Conservation (phyloP, 2,329 filamentous ascomycete genomes). For the Paraphoma chrysanthemicola region DNA sequence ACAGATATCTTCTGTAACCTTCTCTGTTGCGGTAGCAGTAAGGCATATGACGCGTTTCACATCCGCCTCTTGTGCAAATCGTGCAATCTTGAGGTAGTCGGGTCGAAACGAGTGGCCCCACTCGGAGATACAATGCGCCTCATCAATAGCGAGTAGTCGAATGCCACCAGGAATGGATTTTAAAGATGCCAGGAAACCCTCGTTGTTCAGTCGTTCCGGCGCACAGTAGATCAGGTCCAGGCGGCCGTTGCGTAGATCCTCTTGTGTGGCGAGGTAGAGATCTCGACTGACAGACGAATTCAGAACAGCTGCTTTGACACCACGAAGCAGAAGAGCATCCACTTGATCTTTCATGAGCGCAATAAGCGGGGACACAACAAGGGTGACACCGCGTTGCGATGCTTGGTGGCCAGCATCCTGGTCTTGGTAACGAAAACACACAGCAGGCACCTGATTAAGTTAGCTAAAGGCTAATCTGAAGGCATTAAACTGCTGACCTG, state of each 20-base stretch:
- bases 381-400: constrained; percentile 78
- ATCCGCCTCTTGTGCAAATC: constrained; percentile 79
- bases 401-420: constrained; percentile 21
- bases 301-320: constrained; percentile 81
- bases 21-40: constrained; percentile 88
- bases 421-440: constrained; percentile 53
- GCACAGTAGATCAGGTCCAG: constrained; percentile 91
- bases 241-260: constrained; percentile 68
- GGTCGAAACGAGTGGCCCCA: constrained; percentile 98
- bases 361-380: constrained; percentile 89
- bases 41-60: constrained; percentile 78
- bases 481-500: constrained; percentile 64
- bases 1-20: constrained; percentile 75
- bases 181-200: constrained; percentile 69
- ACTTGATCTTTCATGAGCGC: constrained; percentile 98
- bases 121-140: constrained; percentile 95
- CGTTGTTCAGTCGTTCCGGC: constrained; percentile 90
- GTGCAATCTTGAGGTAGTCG: constrained; percentile 80
- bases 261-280: constrained; percentile 66
- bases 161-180: constrained; percentile 68
- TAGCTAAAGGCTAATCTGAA: constrained; percentile 2
- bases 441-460: constrained; percentile 43
- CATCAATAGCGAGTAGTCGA: constrained; percentile 91
- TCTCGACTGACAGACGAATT: constrained; percentile 67
- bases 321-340: constrained; percentile 71